Conservation (phyloP, 805 yeast species). For the Pichia exigua region DNA sequence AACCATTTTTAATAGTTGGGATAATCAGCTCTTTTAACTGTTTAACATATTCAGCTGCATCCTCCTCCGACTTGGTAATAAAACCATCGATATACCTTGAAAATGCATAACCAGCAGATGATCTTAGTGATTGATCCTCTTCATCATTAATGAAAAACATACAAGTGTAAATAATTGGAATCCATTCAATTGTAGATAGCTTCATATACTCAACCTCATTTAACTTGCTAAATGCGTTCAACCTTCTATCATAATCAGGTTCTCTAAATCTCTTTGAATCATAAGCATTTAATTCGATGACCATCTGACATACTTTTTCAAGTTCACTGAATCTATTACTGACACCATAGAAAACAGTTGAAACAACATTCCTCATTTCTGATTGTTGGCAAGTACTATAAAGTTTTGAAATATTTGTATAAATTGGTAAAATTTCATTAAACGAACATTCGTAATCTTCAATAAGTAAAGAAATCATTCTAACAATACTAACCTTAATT, state of each 20-base stretch:
- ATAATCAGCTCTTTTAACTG: slow-evolving; percentile 48
- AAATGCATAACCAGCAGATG: slow-evolving; percentile 62
- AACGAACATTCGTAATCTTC: slow-evolving; percentile 45
- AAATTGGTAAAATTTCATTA: slow-evolving; percentile 35
- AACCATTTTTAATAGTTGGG: slow-evolving; percentile 60
- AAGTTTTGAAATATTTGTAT: slow-evolving; percentile 30
- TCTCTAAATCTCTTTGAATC: slow-evolving; percentile 56
- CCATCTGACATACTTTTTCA: slow-evolving; percentile 39
- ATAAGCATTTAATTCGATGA: slow-evolving; percentile 63
- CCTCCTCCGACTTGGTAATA: slow-evolving; percentile 25
- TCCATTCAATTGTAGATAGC: slow-evolving; percentile 59
- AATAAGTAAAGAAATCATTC: slow-evolving; percentile 49
- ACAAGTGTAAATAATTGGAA: slow-evolving; percentile 62
- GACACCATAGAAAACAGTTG: slow-evolving; percentile 50
- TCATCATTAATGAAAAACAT: slow-evolving; percentile 69
- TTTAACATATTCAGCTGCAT: slow-evolving; percentile 26
- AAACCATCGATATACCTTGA: slow-evolving; percentile 57
- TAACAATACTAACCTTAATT: slow-evolving; percentile 50
- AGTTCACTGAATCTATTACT: slow-evolving; percentile 43
- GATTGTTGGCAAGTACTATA: slow-evolving; percentile 52
- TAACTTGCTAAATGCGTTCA: slow-evolving; percentile 57
- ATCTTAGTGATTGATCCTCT: slow-evolving; percentile 71
- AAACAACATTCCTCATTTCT: slow-evolving; percentile 53
- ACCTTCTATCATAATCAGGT: slow-evolving; percentile 70
- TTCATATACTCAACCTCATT: slow-evolving; percentile 45